These are phyloP conservation scores for Encephalitozoon romaleae DNA, from an alignment of 371 early-diverging fungal species.

Conservation along the genomic window DNA sequence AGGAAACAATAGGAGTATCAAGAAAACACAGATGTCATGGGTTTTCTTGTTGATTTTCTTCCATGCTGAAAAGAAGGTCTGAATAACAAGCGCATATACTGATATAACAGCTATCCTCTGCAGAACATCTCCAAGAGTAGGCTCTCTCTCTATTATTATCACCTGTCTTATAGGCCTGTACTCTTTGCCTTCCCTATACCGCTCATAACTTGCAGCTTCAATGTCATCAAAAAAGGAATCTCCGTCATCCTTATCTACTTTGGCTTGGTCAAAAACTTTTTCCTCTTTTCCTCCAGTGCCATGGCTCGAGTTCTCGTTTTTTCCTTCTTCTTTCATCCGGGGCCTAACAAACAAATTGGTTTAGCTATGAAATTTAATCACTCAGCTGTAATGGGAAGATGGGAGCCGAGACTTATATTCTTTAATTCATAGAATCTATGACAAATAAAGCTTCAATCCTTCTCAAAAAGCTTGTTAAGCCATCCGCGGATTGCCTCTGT, in stretches of 20 bases:
- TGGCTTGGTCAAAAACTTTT: not conserved
- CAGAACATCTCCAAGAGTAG: conserved; percentile 27
- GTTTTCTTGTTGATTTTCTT: conserved; percentile 40
- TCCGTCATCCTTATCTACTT: not conserved
- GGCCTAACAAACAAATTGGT: not conserved
- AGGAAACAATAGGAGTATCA: conserved; percentile 47
- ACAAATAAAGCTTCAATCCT: not conserved
- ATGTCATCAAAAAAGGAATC: not conserved
- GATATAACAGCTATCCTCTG: conserved; percentile 21
- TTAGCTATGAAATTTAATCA: not conserved
- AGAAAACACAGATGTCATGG: conserved; percentile 31
- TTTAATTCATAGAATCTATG: not conserved
- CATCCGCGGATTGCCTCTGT: conserved; percentile 15
- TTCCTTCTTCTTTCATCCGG: not conserved
- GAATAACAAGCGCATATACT: conserved; percentile 48
- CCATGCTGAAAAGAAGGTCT: conserved; percentile 46
- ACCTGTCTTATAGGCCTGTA: not conserved
- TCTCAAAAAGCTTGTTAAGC: conserved; percentile 27
- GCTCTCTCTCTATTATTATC: conserved; percentile 26
- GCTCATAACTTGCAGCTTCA: not conserved
- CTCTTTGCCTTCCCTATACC: not conserved
- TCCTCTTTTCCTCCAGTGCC: not conserved
- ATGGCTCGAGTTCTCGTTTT: not conserved
- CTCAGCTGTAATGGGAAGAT: not conserved
- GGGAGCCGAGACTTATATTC: not conserved